Evolutionary conservation across 2,329 filamentous ascomycete species (phyloP).

Genomic region (Fusarium setosum): DNA sequence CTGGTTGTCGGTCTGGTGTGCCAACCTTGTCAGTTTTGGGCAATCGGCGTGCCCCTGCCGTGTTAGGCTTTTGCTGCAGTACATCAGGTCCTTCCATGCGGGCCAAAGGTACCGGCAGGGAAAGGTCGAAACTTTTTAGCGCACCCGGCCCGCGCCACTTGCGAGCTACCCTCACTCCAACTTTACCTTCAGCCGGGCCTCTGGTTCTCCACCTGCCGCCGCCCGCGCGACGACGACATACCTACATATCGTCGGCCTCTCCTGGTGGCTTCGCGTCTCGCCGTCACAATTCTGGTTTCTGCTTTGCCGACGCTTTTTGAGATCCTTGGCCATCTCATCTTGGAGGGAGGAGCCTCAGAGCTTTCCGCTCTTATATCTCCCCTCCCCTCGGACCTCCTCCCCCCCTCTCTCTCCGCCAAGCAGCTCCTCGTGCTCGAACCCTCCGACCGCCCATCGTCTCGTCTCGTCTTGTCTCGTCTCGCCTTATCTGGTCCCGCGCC

Average conservation of each 20-base stretch:
- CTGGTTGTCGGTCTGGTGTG: conserved; percentile 11
- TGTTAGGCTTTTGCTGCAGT: neutral
- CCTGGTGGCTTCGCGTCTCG: conserved; percentile 32
- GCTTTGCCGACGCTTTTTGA: neutral
- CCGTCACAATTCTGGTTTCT: neutral
- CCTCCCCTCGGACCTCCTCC: conserved; percentile 3
- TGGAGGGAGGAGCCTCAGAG: conserved; percentile 15
- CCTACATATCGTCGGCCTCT: conserved; percentile 27
- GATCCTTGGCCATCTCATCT: neutral
- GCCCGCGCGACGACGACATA: conserved; percentile 29
- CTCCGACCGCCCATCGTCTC: neutral
- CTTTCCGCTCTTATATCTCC: conserved; percentile 31
- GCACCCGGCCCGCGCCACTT: conserved; percentile 36
- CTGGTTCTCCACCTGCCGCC: conserved; percentile 36
- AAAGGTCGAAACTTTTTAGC: conserved; percentile 20
- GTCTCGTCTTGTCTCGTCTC: no score
- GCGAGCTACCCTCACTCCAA: conserved; percentile 25
- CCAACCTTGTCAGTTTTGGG: neutral
- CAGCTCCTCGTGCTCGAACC: neutral
- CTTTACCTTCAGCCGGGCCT: conserved; percentile 39
- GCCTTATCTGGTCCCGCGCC: neutral
- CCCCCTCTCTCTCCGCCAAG: neutral
- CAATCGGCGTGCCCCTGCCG: neutral
- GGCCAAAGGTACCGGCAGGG: conserved; percentile 1
- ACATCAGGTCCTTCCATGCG: neutral